phyloP scores from a whole-genome alignment of 768 basidiomycete genomes.

The Psilocybe subaeruginosa region DNA sequence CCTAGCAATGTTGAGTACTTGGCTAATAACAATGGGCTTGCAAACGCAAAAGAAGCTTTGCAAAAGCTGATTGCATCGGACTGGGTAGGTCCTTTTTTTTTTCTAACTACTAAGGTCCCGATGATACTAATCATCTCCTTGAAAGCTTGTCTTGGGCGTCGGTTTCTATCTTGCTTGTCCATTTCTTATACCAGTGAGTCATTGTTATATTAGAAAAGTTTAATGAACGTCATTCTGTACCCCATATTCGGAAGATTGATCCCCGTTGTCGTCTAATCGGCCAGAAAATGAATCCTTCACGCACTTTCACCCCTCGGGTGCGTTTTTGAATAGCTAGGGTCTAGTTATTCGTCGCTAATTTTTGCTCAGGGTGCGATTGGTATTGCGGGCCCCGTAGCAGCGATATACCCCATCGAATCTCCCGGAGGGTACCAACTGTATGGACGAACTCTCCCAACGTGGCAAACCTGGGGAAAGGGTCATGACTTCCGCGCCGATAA shows the following conservation, averaged over 20 bases:
- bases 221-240: not conserved
- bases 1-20: conserved; percentile 73
- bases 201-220: not conserved
- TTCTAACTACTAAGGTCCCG: not conserved
- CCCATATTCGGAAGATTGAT: conserved; percentile 44
- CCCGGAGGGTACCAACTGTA: conserved; percentile 71
- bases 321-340: conserved; percentile 10
- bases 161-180: conserved; percentile 70
- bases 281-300: conserved; percentile 78
- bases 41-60: conserved; percentile 44
- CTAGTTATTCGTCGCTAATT: not conserved
- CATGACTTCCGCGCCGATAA: conserved; percentile 43
- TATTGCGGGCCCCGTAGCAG: conserved; percentile 66
- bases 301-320: conserved; percentile 66
- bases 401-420: conserved; percentile 66
- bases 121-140: not conserved
- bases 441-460: conserved; percentile 64
- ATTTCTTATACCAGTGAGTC: conserved; percentile 58
- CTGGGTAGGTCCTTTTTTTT: conserved; percentile 40
- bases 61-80: conserved; percentile 49
- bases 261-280: conserved; percentile 60
- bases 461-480: conserved; percentile 66
- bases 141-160: conserved; percentile 60
- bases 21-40: conserved; percentile 61
- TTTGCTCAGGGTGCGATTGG: conserved; percentile 62